These are phyloP conservation scores for Rhinocladiella similis DNA, from an alignment of 2,329 filamentous ascomycete species.

Conservation along the genomic window DNA sequence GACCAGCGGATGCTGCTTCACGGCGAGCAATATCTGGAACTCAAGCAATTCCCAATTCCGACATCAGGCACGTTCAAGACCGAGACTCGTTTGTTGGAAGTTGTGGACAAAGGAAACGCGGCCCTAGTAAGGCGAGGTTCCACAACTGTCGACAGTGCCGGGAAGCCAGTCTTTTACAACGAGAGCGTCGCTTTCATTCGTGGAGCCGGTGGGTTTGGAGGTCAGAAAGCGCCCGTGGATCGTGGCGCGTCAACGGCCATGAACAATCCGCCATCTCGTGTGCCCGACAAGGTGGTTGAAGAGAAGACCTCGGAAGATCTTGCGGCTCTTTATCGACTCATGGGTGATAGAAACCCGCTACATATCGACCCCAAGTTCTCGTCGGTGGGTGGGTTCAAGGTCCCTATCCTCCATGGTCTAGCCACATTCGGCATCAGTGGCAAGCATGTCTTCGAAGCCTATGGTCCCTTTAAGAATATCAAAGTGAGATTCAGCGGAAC, in stretches of 20 bases:
- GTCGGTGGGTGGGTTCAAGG: conserved; percentile 91
- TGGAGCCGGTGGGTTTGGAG: conserved; percentile 85
- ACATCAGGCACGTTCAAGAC: conserved; percentile 57
- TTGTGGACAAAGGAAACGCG: conserved; percentile 91
- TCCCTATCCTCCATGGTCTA: conserved; percentile 89
- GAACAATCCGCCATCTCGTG: conserved; percentile 73
- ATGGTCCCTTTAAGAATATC: conserved; percentile 81
- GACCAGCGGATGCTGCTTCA: conserved; percentile 97
- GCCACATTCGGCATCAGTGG: conserved; percentile 90
- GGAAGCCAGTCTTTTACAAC: conserved; percentile 94
- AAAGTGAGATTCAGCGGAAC: conserved; percentile 87
- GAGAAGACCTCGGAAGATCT: conserved; percentile 85
- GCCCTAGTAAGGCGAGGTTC: conserved; percentile 77
- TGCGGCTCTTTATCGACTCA: conserved; percentile 88
- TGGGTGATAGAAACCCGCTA: conserved; percentile 92
- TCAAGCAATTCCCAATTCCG: conserved; percentile 86
- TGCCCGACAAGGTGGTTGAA: conserved; percentile 78
- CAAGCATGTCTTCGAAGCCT: conserved; percentile 84
- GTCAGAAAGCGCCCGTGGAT: conserved; percentile 71
- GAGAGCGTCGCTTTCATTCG: conserved; percentile 90
- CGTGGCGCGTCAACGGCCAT: conserved; percentile 70
- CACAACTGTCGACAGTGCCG: conserved; percentile 78
- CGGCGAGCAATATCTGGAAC: conserved; percentile 95
- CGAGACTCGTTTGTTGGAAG: conserved; percentile 69
- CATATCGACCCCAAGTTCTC: conserved; percentile 93